Base-by-base conservation (phyloP, 129 eudicot genomes). In the Chrysanthemum seticuspe region DNA sequence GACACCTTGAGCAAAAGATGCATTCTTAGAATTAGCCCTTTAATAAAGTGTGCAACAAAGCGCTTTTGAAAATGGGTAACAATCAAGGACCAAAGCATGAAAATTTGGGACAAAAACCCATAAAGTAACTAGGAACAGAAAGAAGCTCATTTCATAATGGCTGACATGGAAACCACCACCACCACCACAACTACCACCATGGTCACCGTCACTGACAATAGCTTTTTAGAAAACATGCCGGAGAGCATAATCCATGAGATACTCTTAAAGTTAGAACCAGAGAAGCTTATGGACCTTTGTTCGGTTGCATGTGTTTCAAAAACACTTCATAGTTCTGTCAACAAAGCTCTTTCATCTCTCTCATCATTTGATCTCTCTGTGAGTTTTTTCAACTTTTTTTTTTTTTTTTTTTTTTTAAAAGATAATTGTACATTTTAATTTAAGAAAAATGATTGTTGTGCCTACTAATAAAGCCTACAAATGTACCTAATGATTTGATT, bases 301-400 rank as follows among this genome's bases (percentile, higher is more conserved):
- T 13, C 61, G 1, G 10, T 89, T 44, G 58, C 90, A 4, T 86
- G 96, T 68, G 96, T 86, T 50, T 77, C 83, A 72, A 66, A 62
- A 47, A 31, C 79, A 56, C 52, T 54, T 31, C 18, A 55, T 4
- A 34, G 77, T 14, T 56, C 68, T 36, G 92, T 70, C 72, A 77
- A 86, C 63, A 90, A 75, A 62, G 57, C 79, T 23, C 78, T 84
- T 40, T 70, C 83, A 15, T 54, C 85, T 4, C 47, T 84, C 70
- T 44, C 89, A 67, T 84, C 92, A 21, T 62, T 89, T 54, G 85
- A 89, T 76, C 88, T 89, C 62, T 86, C 92, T 29, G 96, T 89
- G 72, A 72, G 86, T 65, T 60, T 8, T 12, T 65, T 34, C 61
- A 5, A 9, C 66, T 10, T 78, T 23, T 71, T 23, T 64, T 1